Conservation (phyloP, 2,329 filamentous ascomycete species). For the Neopestalotiopsis rosae region DNA sequence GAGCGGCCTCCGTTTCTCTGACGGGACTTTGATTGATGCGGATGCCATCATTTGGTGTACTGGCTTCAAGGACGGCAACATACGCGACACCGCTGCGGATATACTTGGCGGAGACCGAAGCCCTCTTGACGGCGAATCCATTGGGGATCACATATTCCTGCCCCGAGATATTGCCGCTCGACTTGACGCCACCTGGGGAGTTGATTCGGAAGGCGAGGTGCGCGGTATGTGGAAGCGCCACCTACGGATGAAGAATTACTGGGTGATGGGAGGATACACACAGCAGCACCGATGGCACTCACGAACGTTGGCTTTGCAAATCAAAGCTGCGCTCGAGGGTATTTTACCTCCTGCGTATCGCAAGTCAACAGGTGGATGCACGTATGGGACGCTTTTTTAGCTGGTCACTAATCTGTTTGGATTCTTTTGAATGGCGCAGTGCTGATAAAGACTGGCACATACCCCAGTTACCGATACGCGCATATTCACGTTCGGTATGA, state of each 20-base stretch:
- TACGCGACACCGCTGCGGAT: constrained; percentile 13
- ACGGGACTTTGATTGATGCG: constrained; percentile 34
- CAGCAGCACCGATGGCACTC: constrained; percentile 41
- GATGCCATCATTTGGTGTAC: constrained; percentile 45
- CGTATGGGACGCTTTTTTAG: no score
- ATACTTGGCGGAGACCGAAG: neutral
- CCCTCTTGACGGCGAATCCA: neutral
- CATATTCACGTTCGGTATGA: no score
- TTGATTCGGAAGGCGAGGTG: constrained; percentile 48
- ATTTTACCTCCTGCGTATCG: constrained; percentile 40
- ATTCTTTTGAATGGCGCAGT: no score
- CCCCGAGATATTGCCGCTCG: constrained; percentile 33
- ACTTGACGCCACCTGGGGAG: constrained; percentile 46
- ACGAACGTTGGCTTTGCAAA: constrained; percentile 48
- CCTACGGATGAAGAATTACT: constrained; percentile 38
- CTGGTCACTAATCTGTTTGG: no score
- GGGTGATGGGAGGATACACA: constrained; percentile 40
- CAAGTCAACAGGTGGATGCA: neutral
- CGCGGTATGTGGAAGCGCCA: constrained; percentile 46
- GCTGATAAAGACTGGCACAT: no score
- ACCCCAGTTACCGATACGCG: no score
- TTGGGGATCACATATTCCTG: constrained; percentile 22
- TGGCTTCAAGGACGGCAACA: constrained; percentile 34
- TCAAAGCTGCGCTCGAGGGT: constrained; percentile 40
- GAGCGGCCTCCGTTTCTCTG: constrained; percentile 34